Conservation (phyloP, 2,329 filamentous ascomycete species). For the Aureobasidium sp. region DNA sequence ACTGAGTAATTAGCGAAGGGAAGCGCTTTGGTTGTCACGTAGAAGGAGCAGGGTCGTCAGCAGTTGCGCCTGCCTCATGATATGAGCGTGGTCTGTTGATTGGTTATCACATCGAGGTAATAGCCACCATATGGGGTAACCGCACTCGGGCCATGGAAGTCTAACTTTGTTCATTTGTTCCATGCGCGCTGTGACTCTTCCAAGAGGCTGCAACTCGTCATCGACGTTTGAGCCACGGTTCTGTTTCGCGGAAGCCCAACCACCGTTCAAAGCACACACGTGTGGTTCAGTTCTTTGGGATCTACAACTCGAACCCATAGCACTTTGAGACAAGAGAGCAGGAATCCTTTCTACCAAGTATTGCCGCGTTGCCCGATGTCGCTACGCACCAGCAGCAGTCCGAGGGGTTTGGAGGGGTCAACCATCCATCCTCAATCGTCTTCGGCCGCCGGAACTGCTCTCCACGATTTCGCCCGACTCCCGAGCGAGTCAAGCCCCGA, state of each 20-base stretch:
- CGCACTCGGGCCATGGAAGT: not conserved
- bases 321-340: not conserved
- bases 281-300: not conserved
- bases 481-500: not conserved
- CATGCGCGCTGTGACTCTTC: not conserved
- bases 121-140: conserved; percentile 1
- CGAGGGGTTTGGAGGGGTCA: not conserved
- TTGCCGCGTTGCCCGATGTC: not conserved
- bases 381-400: not conserved
- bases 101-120: not conserved
- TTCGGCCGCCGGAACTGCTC: not conserved
- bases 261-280: not conserved
- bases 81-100: conserved; percentile 9
- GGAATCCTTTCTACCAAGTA: not conserved
- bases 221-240: not conserved
- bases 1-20: not conserved
- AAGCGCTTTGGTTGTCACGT: not conserved
- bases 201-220: conserved; percentile 5
- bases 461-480: conserved; percentile 6
- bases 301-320: not conserved
- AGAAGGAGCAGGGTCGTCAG: conserved; percentile 1
- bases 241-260: not conserved
- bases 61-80: not conserved
- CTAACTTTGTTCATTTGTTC: conserved; percentile 1
- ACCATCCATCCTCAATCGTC: not conserved